Base-by-base conservation (phyloP, 2,329 filamentous ascomycete species). In the Penicillium sp. region DNA sequence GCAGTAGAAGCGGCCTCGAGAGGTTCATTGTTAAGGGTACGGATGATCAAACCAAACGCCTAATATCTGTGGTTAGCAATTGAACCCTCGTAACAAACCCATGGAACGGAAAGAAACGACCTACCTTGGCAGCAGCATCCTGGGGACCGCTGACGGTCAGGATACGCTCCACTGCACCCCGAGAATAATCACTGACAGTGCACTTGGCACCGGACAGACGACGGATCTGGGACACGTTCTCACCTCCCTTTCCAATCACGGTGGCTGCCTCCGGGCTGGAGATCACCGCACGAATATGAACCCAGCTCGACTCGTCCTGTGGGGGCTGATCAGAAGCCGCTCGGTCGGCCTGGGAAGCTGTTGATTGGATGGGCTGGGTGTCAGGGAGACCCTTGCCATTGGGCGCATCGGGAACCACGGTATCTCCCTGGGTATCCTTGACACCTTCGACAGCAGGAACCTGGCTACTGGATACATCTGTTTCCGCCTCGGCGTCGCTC, bases 41-140 rank as follows among this genome's bases (percentile, higher is more conserved):
- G 91, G 68, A 99, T 97, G 72, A 99, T 99, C 65, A 99, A 82
- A 72, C 94, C 94, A 74, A 99, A 99, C 18, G 94, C 94, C 90
- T 94, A 51, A 48, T n/a, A 11, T 16, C 26, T 38, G 40, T 44
- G 24, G 29, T 63, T 48, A 58, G 60, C 65, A 53, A 67, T 57
- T 50, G 50, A 29, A 18, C 18, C 11, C 34, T 38, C 39, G 32
- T n/a, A 47, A 10, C 13, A 37, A 54, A 34, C n/a, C n/a, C 11
- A 26, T 32, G 39, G 2, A 24, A 34, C 39, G 47, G 18, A 39
- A 45, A 58, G 9, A 26, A 57, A 75, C 56, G 56, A 75, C 81
- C 67, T 81, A 93, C 91, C 86, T 99, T 99, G 66, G 94, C 94
- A 63, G 92, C 92, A 66, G 93, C 93, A 78, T 99, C 94, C 65